These are phyloP conservation scores for Eudorina sp. DNA, from an alignment of 139 green algal genomes.

Conservation along the genomic window DNA sequence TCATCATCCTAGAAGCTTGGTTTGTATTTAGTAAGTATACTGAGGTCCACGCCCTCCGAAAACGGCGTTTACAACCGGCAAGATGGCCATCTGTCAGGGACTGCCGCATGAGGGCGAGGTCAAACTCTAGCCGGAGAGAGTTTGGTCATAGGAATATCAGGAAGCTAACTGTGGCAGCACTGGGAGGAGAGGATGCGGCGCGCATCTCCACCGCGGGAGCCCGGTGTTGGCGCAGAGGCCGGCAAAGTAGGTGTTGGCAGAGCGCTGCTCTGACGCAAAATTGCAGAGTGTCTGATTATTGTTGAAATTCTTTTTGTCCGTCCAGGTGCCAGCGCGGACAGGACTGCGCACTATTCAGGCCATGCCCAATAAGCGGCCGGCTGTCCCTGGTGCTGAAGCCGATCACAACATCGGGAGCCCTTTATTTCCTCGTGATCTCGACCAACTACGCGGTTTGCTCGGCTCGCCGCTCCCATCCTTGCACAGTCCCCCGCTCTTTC, in stretches of 20 bases:
- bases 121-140: neutral
- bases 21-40: too few species aligned
- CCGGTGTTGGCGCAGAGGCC: neutral
- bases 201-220: neutral
- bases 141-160: neutral
- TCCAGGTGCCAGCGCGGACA: neutral
- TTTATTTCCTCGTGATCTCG: neutral
- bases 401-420: neutral
- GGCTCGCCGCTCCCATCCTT: conserved; percentile 2
- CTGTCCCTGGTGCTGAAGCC: neutral
- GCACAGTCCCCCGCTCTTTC: conserved; percentile 13
- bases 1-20: too few species aligned
- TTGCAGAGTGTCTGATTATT: neutral
- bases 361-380: neutral
- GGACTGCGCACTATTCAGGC: neutral
- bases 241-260: neutral
- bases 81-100: neutral
- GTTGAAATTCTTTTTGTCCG: neutral
- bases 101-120: neutral
- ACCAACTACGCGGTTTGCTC: neutral
- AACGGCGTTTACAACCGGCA: neutral
- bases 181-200: neutral
- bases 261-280: neutral
- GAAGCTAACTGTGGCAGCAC: neutral
- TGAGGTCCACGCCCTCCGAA: too few species aligned